Conservation (phyloP, 2,329 filamentous ascomycete species). For the Aspergillus texensis region DNA sequence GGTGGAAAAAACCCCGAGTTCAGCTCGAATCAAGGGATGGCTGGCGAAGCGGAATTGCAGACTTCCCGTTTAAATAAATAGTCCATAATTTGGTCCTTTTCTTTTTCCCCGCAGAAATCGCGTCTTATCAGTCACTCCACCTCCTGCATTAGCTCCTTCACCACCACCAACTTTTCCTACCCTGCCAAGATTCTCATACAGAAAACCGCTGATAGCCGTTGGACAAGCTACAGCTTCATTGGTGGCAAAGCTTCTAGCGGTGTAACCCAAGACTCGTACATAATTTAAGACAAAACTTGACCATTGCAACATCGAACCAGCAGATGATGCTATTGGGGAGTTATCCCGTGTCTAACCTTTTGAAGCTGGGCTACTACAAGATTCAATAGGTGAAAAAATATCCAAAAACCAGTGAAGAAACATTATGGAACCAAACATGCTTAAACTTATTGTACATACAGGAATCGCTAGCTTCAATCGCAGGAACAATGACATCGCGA, state of each 20-base stretch:
- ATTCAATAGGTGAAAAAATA: background rate
- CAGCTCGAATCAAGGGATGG: background rate
- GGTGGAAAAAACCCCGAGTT: background rate
- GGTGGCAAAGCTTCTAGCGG: constrained; percentile 4
- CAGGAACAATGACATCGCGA: background rate
- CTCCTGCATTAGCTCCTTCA: constrained; percentile 2
- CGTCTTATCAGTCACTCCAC: background rate
- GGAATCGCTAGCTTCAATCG: background rate
- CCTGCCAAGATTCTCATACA: constrained; percentile 2
- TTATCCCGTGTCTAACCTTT: background rate
- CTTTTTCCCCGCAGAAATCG: background rate
- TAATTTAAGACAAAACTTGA: background rate
- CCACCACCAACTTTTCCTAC: background rate
- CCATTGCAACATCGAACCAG: background rate
- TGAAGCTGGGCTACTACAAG: background rate
- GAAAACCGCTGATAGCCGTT: constrained; percentile 8
- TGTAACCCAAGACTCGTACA: constrained; percentile 14
- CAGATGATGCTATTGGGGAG: background rate
- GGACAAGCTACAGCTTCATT: background rate
- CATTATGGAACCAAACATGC: background rate
- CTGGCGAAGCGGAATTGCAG: background rate
- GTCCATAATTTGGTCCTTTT: too few species aligned
- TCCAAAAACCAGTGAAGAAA: background rate
- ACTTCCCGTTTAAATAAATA: background rate
- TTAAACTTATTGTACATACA: background rate